Base-by-base conservation (phyloP, 73 alveolate species). In the Tetrahymena thermophila region DNA sequence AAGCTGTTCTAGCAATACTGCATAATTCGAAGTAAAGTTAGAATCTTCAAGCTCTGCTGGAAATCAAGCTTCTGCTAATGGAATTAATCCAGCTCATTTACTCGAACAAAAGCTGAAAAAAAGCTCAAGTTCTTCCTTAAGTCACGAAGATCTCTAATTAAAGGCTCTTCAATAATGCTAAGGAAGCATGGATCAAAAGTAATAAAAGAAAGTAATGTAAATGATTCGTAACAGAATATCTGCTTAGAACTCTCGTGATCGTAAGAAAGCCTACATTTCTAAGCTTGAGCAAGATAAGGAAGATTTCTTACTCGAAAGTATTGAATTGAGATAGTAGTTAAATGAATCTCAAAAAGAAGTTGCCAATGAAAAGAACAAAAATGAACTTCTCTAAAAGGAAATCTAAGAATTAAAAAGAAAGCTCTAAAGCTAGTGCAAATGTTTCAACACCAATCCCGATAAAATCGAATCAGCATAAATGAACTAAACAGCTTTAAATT, bases 221-320 rank as follows among this genome's bases (percentile, higher is more conserved):
- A 71, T 71, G 89, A 71, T 71, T 71, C 89, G 89, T 71, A 71
- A 71, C 89, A 71, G 89, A 71, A 71, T 71, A 23, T 71, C 89
- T 71, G 89, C 89, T 71, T 71, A 71, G 89, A 71, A 71, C 89
- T 71, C 89, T 71, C 89, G 89, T 71, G 89, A 71, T 31, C 89
- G 89, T 71, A 71, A 71, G 89, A 71, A 71, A 31, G 89, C 89
- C 89, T 71, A 71, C 37, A 71, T 71, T 31, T 71, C 89, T 34
- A 71, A 71, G 89, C 13, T 71, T 7, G 89, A 71, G 23, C 11
- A 71, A 71, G 89, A 71, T n/a, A 71, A 71, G 89, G 89, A 71
- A 71, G 89, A 71, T n/a, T 71, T 28, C 89, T 31, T 71, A 28
- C 89, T 71, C n/a, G 89, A 71, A 71, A 28, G 40, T n/a, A 71